Conservation (phyloP, 768 basidiomycete genomes). For the Pholiota conissans region DNA sequence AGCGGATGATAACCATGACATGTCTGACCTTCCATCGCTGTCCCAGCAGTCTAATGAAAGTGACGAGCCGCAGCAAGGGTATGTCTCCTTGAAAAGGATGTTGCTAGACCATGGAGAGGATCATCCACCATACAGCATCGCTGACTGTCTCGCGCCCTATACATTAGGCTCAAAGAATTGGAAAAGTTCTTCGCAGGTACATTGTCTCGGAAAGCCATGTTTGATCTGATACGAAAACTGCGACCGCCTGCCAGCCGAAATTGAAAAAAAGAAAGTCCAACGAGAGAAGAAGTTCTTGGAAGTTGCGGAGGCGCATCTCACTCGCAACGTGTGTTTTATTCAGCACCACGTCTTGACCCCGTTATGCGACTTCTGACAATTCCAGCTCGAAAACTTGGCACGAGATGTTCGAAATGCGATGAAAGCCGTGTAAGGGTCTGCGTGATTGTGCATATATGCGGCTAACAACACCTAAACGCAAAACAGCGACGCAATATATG, state of each 20-base stretch:
- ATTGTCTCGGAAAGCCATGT: no score
- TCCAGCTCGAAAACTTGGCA: constrained; percentile 3
- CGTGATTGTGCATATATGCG: constrained; percentile 9
- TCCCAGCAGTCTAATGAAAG: background rate
- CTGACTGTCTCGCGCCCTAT: background rate
- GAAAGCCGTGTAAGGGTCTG: constrained; percentile 13
- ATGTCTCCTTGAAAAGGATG: background rate
- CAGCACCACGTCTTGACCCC: no score
- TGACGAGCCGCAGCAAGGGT: background rate
- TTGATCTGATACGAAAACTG: background rate
- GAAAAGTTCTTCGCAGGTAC: constrained; percentile 5
- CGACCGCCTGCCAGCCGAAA: constrained; percentile 5
- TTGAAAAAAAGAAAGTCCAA: constrained; percentile 16
- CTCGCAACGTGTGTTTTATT: constrained; percentile 5
- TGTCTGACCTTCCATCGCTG: background rate
- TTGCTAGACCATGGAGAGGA: background rate
- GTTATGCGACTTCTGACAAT: background rate
- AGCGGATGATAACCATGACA: background rate
- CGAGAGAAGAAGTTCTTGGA: constrained; percentile 22
- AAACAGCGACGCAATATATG: constrained; percentile 17
- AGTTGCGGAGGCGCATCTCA: constrained; percentile 11
- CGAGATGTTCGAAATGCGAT: constrained; percentile 11
- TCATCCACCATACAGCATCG: background rate
- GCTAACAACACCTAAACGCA: background rate
- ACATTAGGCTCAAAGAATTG: background rate